These are phyloP conservation scores for Tolypocladium ophioglossoides DNA, from an alignment of 2,329 filamentous ascomycete species.

Conservation along the genomic window DNA sequence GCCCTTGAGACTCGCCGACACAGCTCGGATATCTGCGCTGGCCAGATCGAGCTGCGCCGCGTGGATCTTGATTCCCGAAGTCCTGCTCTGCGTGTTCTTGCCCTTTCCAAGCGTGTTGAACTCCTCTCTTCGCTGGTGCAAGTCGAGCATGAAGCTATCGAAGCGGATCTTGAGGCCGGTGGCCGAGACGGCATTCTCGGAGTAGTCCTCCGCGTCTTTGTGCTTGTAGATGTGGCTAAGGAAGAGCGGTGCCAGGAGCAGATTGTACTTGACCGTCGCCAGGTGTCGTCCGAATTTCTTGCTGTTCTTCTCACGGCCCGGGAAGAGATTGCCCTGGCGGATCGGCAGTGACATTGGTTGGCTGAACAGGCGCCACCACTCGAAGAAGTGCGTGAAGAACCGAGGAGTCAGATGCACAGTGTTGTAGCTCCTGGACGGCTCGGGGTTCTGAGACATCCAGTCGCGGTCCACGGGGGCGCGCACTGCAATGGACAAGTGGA, in stretches of 20 bases:
- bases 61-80: slow-evolving; percentile 91
- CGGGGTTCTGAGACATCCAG: slow-evolving; percentile 66
- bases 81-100: slow-evolving; percentile 65
- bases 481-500: slow-evolving; percentile 88
- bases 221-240: slow-evolving; percentile 98
- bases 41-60: slow-evolving; percentile 87
- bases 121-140: slow-evolving; percentile 88
- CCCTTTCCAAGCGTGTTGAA: slow-evolving; percentile 75
- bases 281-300: slow-evolving; percentile 97
- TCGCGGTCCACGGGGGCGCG: slow-evolving; percentile 78
- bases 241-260: slow-evolving; percentile 85
- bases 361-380: slow-evolving; percentile 95
- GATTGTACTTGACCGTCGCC: slow-evolving; percentile 96
- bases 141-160: slow-evolving; percentile 93
- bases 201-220: slow-evolving; percentile 83
- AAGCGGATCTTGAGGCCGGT: slow-evolving; percentile 95
- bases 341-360: slow-evolving; percentile 91
- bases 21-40: slow-evolving; percentile 81
- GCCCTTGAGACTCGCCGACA: slow-evolving; percentile 80
- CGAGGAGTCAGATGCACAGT: slow-evolving; percentile 88
- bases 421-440: slow-evolving; percentile 85
- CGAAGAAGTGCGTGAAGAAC: slow-evolving; percentile 97
- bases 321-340: slow-evolving; percentile 84
- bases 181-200: slow-evolving; percentile 67
- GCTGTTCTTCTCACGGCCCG: slow-evolving; percentile 86